These are phyloP conservation scores for Musa itinerans DNA, from an alignment of 176 grass and related monocot genomes.

Conservation along the genomic window DNA sequence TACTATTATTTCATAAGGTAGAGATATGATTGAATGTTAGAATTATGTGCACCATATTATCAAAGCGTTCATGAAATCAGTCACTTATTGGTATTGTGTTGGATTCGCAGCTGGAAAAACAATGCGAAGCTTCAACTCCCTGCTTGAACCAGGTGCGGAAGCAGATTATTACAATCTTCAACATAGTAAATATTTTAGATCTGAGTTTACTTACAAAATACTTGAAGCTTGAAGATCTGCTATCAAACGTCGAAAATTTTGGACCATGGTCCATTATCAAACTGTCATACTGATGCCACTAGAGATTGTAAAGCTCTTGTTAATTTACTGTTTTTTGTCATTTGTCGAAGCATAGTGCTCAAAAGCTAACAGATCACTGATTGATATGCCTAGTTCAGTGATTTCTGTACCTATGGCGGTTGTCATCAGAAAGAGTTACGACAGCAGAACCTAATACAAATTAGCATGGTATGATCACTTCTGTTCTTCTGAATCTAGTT, in stretches of 20 bases:
- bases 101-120: slow-evolving; percentile 83
- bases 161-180: background rate
- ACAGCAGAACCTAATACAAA: too few relatives aligned
- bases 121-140: slow-evolving; percentile 86
- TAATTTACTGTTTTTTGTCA: too few relatives aligned
- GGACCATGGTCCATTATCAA: background rate
- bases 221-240: background rate
- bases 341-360: too few relatives aligned
- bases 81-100: background rate
- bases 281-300: background rate
- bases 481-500: too few relatives aligned
- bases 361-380: too few relatives aligned
- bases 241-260: background rate
- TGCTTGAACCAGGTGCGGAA: slow-evolving; percentile 33
- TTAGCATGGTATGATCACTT: too few relatives aligned
- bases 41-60: background rate
- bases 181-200: background rate
- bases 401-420: too few relatives aligned
- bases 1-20: slow-evolving; percentile 98
- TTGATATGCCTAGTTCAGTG: too few relatives aligned
- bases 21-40: background rate
- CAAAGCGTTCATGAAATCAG: background rate
- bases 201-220: background rate
- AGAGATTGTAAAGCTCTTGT: background rate
- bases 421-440: too few relatives aligned